phyloP scores from a whole-genome alignment of 2,329 filamentous ascomycete genomes.

The Rachicladosporium sp. region DNA sequence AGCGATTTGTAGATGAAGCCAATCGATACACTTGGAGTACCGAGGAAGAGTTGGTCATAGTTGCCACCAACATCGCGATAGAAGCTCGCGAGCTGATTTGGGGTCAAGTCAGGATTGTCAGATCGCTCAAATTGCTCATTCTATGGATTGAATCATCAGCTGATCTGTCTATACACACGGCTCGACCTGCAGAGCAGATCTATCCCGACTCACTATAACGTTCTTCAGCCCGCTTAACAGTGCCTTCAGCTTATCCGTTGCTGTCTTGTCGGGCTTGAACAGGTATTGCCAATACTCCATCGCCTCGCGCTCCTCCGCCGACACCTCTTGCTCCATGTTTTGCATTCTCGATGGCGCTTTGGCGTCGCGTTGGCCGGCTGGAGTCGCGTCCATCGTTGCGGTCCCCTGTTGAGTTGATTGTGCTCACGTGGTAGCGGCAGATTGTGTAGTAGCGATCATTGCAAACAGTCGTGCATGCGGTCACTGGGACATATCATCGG shows the following conservation, averaged over 20 bases:
- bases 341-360: too few relatives aligned
- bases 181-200: neutral
- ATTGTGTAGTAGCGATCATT: too few relatives aligned
- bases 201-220: conserved; percentile 27
- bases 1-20: conserved; percentile 88
- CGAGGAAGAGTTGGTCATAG: conserved; percentile 56
- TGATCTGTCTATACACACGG: too few relatives aligned
- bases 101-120: conserved; percentile 35
- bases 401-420: too few relatives aligned
- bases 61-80: conserved; percentile 36
- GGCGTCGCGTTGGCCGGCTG: too few relatives aligned
- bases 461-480: too few relatives aligned
- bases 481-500: too few relatives aligned
- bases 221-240: conserved; percentile 35
- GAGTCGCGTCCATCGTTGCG: too few relatives aligned
- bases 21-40: conserved; percentile 59
- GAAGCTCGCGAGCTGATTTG: conserved; percentile 37
- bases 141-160: conserved; percentile 14
- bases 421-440: too few relatives aligned
- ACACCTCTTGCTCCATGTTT: too few relatives aligned
- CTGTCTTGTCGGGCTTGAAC: conserved; percentile 39
- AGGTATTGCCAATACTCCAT: conserved; percentile 40
- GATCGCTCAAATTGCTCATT: conserved; percentile 30
- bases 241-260: conserved; percentile 34
- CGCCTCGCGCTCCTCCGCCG: conserved; percentile 28